Conservation (phyloP, 177 flowering plant species). For the Vitis hybrid region DNA sequence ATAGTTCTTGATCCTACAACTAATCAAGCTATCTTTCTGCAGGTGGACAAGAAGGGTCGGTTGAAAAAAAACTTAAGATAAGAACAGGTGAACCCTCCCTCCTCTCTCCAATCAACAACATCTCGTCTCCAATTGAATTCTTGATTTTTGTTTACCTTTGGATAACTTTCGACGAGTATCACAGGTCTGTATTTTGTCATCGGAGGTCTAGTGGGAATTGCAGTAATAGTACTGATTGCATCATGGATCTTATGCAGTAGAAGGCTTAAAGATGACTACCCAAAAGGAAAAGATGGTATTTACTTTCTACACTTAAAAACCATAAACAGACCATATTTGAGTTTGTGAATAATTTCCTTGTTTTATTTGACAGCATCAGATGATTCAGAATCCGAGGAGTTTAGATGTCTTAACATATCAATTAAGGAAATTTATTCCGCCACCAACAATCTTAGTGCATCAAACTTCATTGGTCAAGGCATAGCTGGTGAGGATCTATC, state of each 20-base stretch:
- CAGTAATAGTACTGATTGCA: constrained; percentile 8
- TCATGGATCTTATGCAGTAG: constrained; percentile 14
- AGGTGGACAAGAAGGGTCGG: not conserved
- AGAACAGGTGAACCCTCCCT: constrained; percentile 4
- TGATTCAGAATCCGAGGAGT: constrained; percentile 21
- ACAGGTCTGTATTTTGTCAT: constrained; percentile 20
- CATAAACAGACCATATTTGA: not conserved
- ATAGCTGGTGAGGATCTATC: constrained; percentile 49
- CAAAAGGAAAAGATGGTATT: constrained; percentile 17
- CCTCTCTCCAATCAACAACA: not conserved
- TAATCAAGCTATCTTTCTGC: constrained; percentile 1
- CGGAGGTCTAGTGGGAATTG: constrained; percentile 18
- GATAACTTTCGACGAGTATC: not conserved
- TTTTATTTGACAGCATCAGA: constrained; percentile 16
- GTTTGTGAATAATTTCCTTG: constrained; percentile 3
- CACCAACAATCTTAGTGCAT: constrained; percentile 45
- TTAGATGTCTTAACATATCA: constrained; percentile 33
- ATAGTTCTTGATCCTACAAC: not conserved
- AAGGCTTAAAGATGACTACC: not conserved
- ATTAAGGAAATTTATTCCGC: constrained; percentile 53
- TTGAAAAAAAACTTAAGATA: not conserved
- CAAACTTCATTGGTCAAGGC: constrained; percentile 75
- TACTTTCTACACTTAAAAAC: not conserved
- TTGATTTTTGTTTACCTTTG: not conserved
- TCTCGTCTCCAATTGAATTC: not conserved